Evolutionary conservation across 352 stramenopile genomes (phyloP), one percentile per base, ranked within the genome.

Genomic region (Pythium dissimile): DNA sequence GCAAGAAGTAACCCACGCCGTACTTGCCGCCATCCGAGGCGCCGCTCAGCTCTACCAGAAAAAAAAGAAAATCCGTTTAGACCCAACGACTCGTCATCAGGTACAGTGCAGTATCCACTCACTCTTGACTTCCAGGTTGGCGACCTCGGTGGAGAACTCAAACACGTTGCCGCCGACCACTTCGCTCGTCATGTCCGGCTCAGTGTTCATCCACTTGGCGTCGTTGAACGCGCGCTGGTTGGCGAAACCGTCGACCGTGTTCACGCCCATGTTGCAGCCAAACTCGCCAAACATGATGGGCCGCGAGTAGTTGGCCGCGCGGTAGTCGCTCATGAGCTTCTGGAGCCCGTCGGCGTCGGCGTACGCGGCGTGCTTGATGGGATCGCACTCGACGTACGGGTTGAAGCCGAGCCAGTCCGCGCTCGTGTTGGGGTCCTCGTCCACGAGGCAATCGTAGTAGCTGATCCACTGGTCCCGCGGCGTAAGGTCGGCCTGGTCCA

Each of bases 241-340:
- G 58, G 80, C 80, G 38, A 68, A 90, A 18, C 76, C 77, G 1
- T 89, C 76, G 41, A 92, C 43, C 2, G 82, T 92, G 51, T 87
- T 88, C 0, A 43, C 53, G 27, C 78, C 77, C 20, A 73, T 66
- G 64, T 87, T 89, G 64, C 82, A 92, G 6, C 82, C 82, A 48
- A 84, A 92, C 59, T 92, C 82, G 37, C 76, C 77, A 48, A 92
- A 86, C 67, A 92, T 84, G 48, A 92, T 62, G 4, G 77, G 76
- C 7, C 73, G 74, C 27, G 75, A 69, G 59, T 86, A 86, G 9
- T 64, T 69, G 11, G 72, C 54, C 10, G 54, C 26, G 0, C 51
- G 54, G 57, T 88, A 92, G 43, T 87, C 78, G 8, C 49, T 47
- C 77, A 90, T 86, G 52, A 92, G 69, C 21, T 65, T 75, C 46